Conservation (phyloP, 352 stramenopile genomes). For the Plasmopara halstedii region DNA sequence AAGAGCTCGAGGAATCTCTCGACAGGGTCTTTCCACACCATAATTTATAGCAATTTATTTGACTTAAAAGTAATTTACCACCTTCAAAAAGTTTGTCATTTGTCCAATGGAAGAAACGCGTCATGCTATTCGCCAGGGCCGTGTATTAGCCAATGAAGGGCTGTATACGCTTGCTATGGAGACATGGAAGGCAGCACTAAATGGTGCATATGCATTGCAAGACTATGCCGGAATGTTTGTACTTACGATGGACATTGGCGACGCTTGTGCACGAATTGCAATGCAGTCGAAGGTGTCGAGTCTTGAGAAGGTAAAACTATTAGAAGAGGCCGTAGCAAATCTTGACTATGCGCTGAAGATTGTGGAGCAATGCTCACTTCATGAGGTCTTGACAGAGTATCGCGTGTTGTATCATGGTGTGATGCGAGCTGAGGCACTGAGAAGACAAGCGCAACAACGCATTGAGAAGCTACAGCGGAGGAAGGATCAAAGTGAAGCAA, state of each 20-base stretch:
- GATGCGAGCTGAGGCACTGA: conserved; percentile 12
- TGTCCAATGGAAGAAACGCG: conserved; percentile 25
- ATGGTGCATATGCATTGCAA: conserved; percentile 34
- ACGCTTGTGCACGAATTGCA: conserved; percentile 29
- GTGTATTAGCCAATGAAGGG: conserved; percentile 26
- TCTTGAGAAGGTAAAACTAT: background rate
- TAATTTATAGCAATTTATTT: background rate
- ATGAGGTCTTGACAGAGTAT: conserved; percentile 17
- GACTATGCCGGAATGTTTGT: conserved; percentile 59
- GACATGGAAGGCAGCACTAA: conserved; percentile 46
- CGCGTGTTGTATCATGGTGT: conserved; percentile 22
- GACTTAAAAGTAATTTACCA: conserved; percentile 4
- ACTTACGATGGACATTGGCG: conserved; percentile 58
- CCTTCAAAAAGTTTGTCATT: conserved; percentile 9
- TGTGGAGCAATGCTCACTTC: conserved; percentile 30
- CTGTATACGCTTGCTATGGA: conserved; percentile 25
- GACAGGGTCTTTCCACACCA: conserved; percentile 26
- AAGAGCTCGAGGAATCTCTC: conserved; percentile 75
- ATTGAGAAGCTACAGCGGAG: conserved; percentile 1
- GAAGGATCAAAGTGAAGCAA: too few species aligned
- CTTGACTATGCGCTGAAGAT: conserved; percentile 46
- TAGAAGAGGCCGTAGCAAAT: conserved; percentile 28
- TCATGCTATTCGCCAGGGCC: conserved; percentile 31
- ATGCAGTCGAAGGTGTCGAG: conserved; percentile 3
- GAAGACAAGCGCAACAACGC: conserved; percentile 7